Evolutionary conservation across 2,329 filamentous ascomycete species (phyloP), one percentile per base, ranked within the genome.

Genomic region (Apiospora kogelbergensis): DNA sequence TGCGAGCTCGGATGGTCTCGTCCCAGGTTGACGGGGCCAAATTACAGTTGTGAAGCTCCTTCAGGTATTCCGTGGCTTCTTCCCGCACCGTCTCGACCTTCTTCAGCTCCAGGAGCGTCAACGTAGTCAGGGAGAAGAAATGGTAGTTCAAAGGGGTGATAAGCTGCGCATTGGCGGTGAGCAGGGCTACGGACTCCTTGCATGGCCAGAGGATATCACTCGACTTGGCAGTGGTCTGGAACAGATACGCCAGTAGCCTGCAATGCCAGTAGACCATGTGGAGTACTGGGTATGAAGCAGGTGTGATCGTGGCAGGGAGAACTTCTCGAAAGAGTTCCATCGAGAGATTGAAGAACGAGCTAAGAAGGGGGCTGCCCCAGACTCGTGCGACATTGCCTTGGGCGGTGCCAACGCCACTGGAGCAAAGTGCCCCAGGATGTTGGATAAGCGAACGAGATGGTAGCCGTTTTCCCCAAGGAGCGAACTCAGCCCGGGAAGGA

Each of bases 191-290:
- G 6, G 90, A 84, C 73, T 90, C 86, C 70, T 84, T 84, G 33
- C 88, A 88, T 6, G 89, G 86, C 78, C 87, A 89, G 24, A 92
- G 80, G 20, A 90, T 83, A 69, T 91, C 86, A 1, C 83, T 80
- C 0, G 88, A 83, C 48, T 86, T 85, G 0, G 86, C 83, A 13
- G 83, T 84, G 1, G 88, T 85, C 45, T 86, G 87, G 67, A 90
- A 82, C 2, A 92, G 83, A 66, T 89, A 88, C 11, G 88, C 84
- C 22, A 93, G 82, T 10, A 93, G 83, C 70, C 89, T 88, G 72
- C 88, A 85, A 77, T 93, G 90, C 87, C 91, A 92, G 79, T 92
- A 93, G 22, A 87, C 87, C 30, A 93, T 83, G 73, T 91, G 88
- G 2, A 93, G 83, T 41, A 91, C 76, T 3, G 88, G 87, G 65